Conservation (phyloP, 129 eudicot species). For the Rutidosis leptorrhynchoides region DNA sequence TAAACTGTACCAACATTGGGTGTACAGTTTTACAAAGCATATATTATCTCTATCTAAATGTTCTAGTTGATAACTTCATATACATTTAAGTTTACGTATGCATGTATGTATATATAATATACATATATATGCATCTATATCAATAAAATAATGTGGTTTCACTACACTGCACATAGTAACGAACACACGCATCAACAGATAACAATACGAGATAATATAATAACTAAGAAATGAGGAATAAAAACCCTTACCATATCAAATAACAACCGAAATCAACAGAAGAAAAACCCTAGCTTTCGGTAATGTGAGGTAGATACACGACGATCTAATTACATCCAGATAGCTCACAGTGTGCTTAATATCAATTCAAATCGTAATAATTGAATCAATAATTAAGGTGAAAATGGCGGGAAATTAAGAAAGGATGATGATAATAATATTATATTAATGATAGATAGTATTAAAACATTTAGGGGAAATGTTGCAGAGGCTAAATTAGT, state of each 20-base stretch:
- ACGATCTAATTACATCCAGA: slow-evolving; percentile 16
- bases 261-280: slow-evolving; percentile 25
- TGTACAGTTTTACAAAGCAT: background rate
- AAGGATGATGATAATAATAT: slow-evolving; percentile 11
- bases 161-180: slow-evolving; percentile 11
- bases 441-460: slow-evolving; percentile 22
- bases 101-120: background rate
- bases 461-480: slow-evolving; percentile 20
- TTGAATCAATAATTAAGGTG: background rate
- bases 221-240: slow-evolving; percentile 4
- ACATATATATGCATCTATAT: background rate
- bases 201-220: slow-evolving; percentile 3
- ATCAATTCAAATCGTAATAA: slow-evolving; percentile 9
- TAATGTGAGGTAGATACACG: background rate
- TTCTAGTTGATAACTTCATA: background rate
- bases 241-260: slow-evolving; percentile 34
- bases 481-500: slow-evolving; percentile 34
- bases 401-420: slow-evolving; percentile 15
- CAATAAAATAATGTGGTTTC: background rate
- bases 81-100: background rate
- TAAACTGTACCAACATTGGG: background rate
- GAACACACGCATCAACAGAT: slow-evolving; percentile 21
- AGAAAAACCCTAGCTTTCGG: slow-evolving; percentile 33
- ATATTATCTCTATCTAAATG: background rate
- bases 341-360: slow-evolving; percentile 27